phyloP scores from a whole-genome alignment of 164 flowering plant genomes.

The Chloranthus sessilifolius region DNA sequence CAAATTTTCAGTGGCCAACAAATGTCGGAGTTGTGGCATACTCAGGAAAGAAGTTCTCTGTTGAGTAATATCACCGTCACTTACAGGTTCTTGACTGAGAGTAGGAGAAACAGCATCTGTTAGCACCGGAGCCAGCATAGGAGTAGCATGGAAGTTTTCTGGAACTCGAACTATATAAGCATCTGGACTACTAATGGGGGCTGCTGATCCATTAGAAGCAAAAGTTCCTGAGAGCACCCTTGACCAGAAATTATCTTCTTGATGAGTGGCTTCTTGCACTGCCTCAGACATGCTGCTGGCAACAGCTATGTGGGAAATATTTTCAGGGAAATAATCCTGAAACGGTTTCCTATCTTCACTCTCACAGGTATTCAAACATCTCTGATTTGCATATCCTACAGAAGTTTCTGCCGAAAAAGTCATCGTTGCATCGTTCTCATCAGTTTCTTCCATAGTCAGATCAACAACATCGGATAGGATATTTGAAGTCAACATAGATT shows the following conservation, averaged over 20 bases:
- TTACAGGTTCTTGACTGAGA: constrained; percentile 25
- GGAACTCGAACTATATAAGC: constrained; percentile 12
- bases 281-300: constrained; percentile 16
- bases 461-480: constrained; percentile 34
- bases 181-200: constrained; percentile 15
- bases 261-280: constrained; percentile 21
- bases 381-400: background rate
- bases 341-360: constrained; percentile 56
- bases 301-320: constrained; percentile 6
- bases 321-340: constrained; percentile 7
- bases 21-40: constrained; percentile 11
- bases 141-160: constrained; percentile 14
- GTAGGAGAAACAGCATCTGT: constrained; percentile 46
- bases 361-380: constrained; percentile 12
- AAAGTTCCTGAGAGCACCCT: constrained; percentile 16
- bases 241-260: constrained; percentile 30
- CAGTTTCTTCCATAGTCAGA: constrained; percentile 42
- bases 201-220: constrained; percentile 10
- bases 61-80: constrained; percentile 15
- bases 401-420: background rate
- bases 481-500: constrained; percentile 8
- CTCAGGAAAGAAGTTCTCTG: constrained; percentile 8
- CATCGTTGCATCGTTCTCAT: constrained; percentile 22
- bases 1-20: constrained; percentile 17
- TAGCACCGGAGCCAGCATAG: constrained; percentile 25